Conservation (phyloP, 495 filamentous ascomycete species). For the Hypoxylon lenormandii region DNA sequence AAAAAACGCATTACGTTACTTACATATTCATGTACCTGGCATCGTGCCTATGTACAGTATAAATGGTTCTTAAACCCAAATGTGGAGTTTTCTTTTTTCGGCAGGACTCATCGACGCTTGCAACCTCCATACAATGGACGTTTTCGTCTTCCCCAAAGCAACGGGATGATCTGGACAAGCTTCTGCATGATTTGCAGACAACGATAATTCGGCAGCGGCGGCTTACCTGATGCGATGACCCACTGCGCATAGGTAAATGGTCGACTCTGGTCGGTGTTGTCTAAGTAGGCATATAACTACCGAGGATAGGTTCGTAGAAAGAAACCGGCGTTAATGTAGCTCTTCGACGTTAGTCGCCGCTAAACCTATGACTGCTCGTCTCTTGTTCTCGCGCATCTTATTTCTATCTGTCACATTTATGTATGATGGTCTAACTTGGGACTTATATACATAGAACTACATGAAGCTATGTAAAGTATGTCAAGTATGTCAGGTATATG, state of each 20-base stretch:
- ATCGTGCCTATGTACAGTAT: neutral
- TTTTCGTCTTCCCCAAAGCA: conserved; percentile 9
- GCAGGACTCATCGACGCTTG: neutral
- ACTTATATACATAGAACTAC: no score
- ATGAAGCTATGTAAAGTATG: no score
- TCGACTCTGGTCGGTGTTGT: conserved; percentile 15
- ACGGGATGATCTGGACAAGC: conserved; percentile 37
- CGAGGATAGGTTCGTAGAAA: conserved; percentile 21
- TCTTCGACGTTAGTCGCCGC: neutral
- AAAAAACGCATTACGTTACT: neutral
- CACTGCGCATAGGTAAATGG: conserved; percentile 8
- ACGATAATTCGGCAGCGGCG: conserved; percentile 36
- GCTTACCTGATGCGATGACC: conserved; percentile 40
- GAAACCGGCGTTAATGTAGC: conserved; percentile 6
- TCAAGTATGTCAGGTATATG: neutral
- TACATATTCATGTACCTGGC: neutral
- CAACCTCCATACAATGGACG: conserved; percentile 1
- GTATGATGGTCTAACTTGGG: no score
- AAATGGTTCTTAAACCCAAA: neutral
- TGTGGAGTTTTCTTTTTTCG: neutral
- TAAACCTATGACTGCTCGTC: neutral
- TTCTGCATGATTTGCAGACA: conserved; percentile 44
- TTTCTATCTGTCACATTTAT: neutral
- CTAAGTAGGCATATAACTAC: conserved; percentile 6
- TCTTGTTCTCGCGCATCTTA: neutral